phyloP scores from a whole-genome alignment of 306 rosid genomes.

The Pterocarpus macrocarpus region DNA sequence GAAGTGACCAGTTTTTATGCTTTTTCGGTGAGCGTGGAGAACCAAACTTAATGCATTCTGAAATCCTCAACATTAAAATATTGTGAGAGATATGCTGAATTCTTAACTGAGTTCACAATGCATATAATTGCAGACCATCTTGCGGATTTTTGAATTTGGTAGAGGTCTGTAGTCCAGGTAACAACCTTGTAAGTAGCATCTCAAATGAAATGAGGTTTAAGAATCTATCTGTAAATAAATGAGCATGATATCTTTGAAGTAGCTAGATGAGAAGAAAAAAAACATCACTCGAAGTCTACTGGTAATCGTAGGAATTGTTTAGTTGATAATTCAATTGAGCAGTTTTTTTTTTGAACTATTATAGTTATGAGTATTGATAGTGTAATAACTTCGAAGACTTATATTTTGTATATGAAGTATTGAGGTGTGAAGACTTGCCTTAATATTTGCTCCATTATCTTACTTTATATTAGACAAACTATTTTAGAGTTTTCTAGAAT shows the following conservation, averaged over 20 bases:
- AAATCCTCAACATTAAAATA: neutral
- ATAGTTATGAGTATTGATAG: too few species aligned
- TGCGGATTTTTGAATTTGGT: constrained; percentile 11
- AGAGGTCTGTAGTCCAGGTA: neutral
- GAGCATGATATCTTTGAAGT: constrained; percentile 7
- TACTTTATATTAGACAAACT: neutral
- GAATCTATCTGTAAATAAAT: neutral
- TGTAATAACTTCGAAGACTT: too few species aligned
- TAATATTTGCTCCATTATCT: neutral
- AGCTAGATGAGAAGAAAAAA: constrained; percentile 2
- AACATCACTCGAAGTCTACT: neutral
- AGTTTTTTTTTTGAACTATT: neutral
- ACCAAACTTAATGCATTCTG: constrained; percentile 4
- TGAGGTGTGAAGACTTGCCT: neutral
- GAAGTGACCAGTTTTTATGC: neutral
- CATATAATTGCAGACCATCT: neutral
- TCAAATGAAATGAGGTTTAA: neutral
- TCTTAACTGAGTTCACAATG: neutral
- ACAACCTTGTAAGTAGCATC: constrained; percentile 3
- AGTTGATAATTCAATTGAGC: neutral
- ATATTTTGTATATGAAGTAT: too few species aligned
- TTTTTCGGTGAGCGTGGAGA: constrained; percentile 15
- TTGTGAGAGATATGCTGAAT: constrained; percentile 1
- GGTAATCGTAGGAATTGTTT: neutral
- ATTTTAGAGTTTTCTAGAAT: neutral